A percentile compares a stretch with the other conserved stretches of the same genome.
These are phyloP conservation scores for Proliferodiscus dingleyae DNA, from an alignment of 2,329 filamentous ascomycete genomes.

Conservation along the genomic window DNA sequence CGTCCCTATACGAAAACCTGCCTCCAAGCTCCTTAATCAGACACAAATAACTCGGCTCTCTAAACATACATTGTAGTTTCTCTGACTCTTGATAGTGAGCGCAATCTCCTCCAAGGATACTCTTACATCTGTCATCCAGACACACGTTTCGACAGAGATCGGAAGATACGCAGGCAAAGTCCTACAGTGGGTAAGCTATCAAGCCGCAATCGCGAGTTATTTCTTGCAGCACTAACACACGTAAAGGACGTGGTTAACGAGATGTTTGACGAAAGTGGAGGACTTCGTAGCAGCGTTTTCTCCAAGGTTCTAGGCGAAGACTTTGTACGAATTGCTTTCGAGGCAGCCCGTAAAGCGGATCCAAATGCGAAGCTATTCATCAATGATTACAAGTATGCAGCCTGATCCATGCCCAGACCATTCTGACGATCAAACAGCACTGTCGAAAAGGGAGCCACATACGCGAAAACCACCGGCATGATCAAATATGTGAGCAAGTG, in stretches of 20 bases:
- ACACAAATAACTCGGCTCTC: too few species aligned
- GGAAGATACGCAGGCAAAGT: constrained; percentile 58
- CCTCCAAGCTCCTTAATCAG: too few species aligned
- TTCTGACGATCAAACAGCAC: constrained; percentile 4
- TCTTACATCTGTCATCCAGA: constrained; percentile 51
- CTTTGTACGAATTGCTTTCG: constrained; percentile 65
- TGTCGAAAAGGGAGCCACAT: constrained; percentile 35
- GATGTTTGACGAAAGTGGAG: constrained; percentile 45
- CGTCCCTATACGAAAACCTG: too few species aligned
- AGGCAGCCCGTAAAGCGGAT: constrained; percentile 60
- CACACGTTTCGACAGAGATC: constrained; percentile 54
- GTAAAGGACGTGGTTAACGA: constrained; percentile 60
- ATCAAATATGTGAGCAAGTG: constrained; percentile 55
- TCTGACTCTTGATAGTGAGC: too few species aligned
- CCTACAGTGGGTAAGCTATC: constrained; percentile 39
- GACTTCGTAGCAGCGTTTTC: constrained; percentile 57
- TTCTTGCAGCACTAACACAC: too few species aligned
- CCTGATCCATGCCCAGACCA: constrained; percentile 49
- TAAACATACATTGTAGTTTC: constrained; percentile 24
- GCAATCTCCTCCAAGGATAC: constrained; percentile 36
- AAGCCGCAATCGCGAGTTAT: not conserved
- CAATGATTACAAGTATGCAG: constrained; percentile 56
- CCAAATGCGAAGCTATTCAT: constrained; percentile 65
- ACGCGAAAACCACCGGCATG: constrained; percentile 52
- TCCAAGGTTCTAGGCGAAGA: constrained; percentile 62